phyloP scores from a whole-genome alignment of 2,329 filamentous ascomycete genomes.

The Pseudopithomyces chartarum region DNA sequence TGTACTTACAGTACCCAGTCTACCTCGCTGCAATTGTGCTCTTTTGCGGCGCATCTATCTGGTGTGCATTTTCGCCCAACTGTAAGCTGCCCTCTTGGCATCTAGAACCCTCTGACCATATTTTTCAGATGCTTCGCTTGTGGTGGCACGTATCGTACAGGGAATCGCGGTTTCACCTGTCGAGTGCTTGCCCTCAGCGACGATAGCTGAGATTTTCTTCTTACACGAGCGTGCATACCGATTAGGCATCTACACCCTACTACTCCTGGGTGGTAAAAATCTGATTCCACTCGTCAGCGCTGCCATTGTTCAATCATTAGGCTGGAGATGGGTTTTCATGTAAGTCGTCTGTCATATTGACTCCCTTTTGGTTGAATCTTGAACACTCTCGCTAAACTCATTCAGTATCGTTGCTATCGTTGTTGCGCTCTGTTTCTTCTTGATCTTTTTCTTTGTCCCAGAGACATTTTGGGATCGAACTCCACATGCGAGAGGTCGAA shows the following conservation, averaged over 20 bases:
- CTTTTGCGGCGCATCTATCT: constrained; percentile 78
- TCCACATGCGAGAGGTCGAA: constrained; percentile 58
- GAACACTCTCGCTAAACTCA: neutral
- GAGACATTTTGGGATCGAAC: constrained; percentile 96
- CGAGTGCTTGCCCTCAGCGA: constrained; percentile 90
- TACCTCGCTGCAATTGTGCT: constrained; percentile 78
- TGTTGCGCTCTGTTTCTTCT: constrained; percentile 69
- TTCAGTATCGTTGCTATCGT: constrained; percentile 77
- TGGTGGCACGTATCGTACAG: constrained; percentile 83
- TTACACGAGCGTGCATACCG: constrained; percentile 92
- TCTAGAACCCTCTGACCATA: neutral
- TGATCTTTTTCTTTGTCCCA: constrained; percentile 89
- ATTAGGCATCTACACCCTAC: constrained; percentile 88
- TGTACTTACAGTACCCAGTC: constrained; percentile 51
- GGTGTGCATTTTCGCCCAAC: constrained; percentile 83
- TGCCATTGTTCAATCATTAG: constrained; percentile 74
- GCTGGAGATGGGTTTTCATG: constrained; percentile 90
- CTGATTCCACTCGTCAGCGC: constrained; percentile 86
- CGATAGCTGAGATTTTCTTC: constrained; percentile 95
- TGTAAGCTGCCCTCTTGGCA: constrained; percentile 44
- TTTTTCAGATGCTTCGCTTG: constrained; percentile 66
- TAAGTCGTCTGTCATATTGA: neutral
- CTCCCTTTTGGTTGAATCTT: neutral
- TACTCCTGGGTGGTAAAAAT: constrained; percentile 91
- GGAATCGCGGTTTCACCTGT: constrained; percentile 88